Conservation (phyloP, 257 asterid species). For the Capsicum baccatum region DNA sequence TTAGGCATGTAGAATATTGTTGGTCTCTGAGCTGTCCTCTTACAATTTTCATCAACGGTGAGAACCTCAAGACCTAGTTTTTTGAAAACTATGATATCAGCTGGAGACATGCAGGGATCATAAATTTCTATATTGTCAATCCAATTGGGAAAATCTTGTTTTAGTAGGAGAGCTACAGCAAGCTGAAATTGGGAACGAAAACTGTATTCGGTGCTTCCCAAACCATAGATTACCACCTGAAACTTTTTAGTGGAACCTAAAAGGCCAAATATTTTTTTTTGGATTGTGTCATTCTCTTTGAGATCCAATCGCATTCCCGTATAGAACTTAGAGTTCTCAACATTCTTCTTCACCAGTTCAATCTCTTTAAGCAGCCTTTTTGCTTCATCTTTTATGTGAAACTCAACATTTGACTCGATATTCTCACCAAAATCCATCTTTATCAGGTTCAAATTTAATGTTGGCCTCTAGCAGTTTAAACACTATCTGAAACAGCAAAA, state of each 20-base stretch:
- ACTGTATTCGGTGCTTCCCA: conserved; percentile 6
- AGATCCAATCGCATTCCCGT: background rate
- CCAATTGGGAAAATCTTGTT: background rate
- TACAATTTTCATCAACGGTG: conserved; percentile 3
- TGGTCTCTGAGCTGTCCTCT: conserved; percentile 19
- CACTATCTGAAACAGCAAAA: background rate
- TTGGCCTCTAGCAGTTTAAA: background rate
- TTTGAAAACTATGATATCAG: conserved; percentile 18
- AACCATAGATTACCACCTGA: conserved; percentile 10
- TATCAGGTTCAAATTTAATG: background rate
- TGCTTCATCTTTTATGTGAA: conserved; percentile 1
- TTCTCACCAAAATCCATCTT: background rate
- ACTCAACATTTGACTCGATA: background rate
- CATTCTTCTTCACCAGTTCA: background rate
- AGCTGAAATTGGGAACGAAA: background rate
- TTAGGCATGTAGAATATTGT: conserved; percentile 9
- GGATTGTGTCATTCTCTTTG: background rate
- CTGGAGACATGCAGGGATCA: background rate
- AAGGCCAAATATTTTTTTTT: background rate
- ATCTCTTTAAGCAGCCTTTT: background rate
- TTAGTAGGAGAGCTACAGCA: conserved; percentile 6
- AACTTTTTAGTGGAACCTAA: background rate
- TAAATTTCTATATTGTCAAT: conserved; percentile 11
- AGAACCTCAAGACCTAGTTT: background rate
- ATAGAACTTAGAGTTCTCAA: background rate